These are phyloP conservation scores for Pseudocercospora eumusae DNA, from an alignment of 2,329 filamentous ascomycete species.

Conservation along the genomic window DNA sequence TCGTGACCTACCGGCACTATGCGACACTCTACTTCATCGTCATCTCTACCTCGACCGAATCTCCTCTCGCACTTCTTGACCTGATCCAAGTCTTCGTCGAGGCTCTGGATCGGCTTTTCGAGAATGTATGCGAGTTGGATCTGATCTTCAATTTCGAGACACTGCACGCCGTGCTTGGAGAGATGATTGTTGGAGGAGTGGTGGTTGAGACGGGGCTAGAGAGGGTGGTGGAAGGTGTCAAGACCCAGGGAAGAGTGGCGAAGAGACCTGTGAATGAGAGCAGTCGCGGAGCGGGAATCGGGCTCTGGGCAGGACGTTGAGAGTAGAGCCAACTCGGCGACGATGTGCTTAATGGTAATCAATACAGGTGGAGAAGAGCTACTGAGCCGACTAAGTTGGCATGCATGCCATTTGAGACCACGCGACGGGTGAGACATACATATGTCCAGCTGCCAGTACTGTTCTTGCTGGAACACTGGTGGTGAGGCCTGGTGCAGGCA, in stretches of 20 bases:
- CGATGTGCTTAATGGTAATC: background rate
- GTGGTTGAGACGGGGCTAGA: conserved; percentile 91
- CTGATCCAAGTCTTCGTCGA: conserved; percentile 98
- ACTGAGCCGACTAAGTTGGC: background rate
- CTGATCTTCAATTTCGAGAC: conserved; percentile 99
- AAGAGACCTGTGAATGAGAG: conserved; percentile 77
- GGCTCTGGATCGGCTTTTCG: conserved; percentile 88
- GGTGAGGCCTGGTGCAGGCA: background rate
- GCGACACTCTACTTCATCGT: conserved; percentile 98
- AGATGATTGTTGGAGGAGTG: conserved; percentile 95
- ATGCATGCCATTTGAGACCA: background rate
- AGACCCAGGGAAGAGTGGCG: conserved; percentile 70
- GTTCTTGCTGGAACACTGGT: conserved; percentile 3
- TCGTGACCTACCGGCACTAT: conserved; percentile 97
- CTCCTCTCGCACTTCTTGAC: conserved; percentile 90
- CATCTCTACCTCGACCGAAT: conserved; percentile 95
- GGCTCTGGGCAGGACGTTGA: conserved; percentile 42
- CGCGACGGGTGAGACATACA: conserved; percentile 7
- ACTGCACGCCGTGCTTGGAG: conserved; percentile 81
- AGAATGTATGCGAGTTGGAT: conserved; percentile 97
- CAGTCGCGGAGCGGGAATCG: conserved; percentile 36
- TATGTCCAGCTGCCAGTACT: conserved; percentile 4
- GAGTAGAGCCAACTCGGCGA: background rate
- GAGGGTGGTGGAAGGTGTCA: conserved; percentile 82
- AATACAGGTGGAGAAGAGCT: background rate